A percentile compares a stretch with the other conserved stretches of the same genome.
Evolutionary conservation across 805 yeast species (phyloP).

Genomic region (Kuraishia ogatae): DNA sequence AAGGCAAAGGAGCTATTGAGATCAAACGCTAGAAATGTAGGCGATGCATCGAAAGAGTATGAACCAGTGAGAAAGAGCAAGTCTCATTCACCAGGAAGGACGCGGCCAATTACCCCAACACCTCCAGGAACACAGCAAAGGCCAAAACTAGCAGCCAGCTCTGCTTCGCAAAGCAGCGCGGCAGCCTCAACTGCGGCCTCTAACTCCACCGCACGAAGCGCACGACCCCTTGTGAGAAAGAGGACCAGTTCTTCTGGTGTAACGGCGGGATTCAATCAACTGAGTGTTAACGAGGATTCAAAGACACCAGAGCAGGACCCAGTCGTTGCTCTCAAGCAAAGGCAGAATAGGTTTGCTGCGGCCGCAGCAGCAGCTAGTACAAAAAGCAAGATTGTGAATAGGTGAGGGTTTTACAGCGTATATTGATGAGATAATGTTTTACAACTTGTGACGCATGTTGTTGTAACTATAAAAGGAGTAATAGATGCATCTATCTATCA

Average conservation of each 20-base stretch:
- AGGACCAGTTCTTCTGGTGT: neutral
- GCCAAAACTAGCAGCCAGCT: neutral
- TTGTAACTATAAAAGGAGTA: no score
- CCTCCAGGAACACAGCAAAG: neutral
- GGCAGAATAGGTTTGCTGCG: constrained; percentile 10
- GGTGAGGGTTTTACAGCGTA: neutral
- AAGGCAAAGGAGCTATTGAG: constrained; percentile 51
- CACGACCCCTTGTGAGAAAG: neutral
- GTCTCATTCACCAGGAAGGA: constrained; percentile 1
- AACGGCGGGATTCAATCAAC: constrained; percentile 1
- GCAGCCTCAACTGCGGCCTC: neutral
- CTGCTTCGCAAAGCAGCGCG: neutral
- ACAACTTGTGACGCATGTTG: neutral
- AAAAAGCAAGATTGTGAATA: constrained; percentile 1
- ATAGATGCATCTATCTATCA: neutral
- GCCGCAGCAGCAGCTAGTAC: constrained; percentile 14
- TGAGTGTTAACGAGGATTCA: constrained; percentile 1
- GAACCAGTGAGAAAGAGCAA: constrained; percentile 2
- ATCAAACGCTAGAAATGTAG: constrained; percentile 16
- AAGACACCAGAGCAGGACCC: constrained; percentile 3
- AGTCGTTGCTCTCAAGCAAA: constrained; percentile 4
- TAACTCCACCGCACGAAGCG: neutral
- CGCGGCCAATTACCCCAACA: neutral
- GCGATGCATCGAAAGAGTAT: constrained; percentile 4
- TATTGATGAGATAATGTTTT: neutral